Base-by-base conservation (phyloP, 2,329 filamentous ascomycete genomes). In the Ambrosiella beaveri region DNA sequence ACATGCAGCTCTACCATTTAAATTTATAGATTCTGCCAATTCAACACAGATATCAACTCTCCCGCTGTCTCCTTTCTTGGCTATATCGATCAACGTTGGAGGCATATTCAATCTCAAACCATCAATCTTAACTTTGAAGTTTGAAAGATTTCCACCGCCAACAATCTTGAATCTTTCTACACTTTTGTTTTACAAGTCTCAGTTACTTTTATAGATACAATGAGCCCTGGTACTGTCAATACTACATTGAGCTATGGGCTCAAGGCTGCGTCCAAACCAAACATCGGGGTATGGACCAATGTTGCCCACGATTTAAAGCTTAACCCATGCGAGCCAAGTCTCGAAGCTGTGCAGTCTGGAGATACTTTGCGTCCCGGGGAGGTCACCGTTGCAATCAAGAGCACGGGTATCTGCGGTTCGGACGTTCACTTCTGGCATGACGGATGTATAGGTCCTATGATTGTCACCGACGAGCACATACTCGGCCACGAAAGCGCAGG, bases 381-480 rank as follows among this genome's bases (percentile, higher is more conserved):
- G 72, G 88, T 96, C 54, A 89, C 88, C 35, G 71, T 97, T 62
- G 88, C 87, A 58, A 81, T 97, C 70, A 88, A 91, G 72, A 95
- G 87, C 72, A 96, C 91, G 7, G 93, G 93, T 59, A 97, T 97
- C 66, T 97, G 93, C 76, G 91, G 91, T 81, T 95, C 88, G 61
- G 90, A 96, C 71, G 84, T 97, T 59, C 91, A 97, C 73, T 97
- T 97, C 75, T 97, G 91, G 91, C 88, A 94, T 68, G 85, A 86
- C 54, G 91, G 91, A 64, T 87, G 86, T 74, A 97, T 97, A 68
- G 91, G 91, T 36, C 90, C 90, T 64, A 96, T 96, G 90, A 84
- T 96, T 62, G 91, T 97, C 53, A 79, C 79, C 64, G 86, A 79
- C 66, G 85, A 90, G 66, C 91, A 96, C 71, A 89, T 96, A 66